Conservation (phyloP, 805 yeast genomes). For the Yueomyces sp. region DNA sequence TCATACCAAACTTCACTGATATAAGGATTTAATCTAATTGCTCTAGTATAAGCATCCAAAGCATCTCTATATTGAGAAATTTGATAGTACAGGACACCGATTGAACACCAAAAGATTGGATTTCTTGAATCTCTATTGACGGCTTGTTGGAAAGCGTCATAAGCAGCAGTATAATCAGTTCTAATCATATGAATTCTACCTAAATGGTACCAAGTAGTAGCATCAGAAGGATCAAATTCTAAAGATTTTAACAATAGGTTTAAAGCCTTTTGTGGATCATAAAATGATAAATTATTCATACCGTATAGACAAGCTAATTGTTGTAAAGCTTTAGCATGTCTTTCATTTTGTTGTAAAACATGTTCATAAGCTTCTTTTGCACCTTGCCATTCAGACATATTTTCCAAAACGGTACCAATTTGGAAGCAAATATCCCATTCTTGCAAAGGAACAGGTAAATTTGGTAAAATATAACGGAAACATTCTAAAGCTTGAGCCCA, state of each 20-base stretch:
- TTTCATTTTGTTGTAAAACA: constrained; percentile 77
- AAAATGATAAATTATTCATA: constrained; percentile 41
- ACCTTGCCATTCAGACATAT: constrained; percentile 77
- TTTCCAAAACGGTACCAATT: constrained; percentile 90
- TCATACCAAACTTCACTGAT: constrained; percentile 98
- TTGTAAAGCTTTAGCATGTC: constrained; percentile 91
- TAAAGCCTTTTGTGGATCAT: constrained; percentile 74
- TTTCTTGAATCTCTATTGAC: constrained; percentile 93
- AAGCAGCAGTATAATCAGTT: constrained; percentile 89
- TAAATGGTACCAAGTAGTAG: constrained; percentile 93
- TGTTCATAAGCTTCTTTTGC: constrained; percentile 94
- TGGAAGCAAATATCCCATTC: constrained; percentile 99
- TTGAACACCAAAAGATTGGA: constrained; percentile 96
- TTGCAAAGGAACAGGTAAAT: constrained; percentile 91
- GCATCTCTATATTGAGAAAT: constrained; percentile 95
- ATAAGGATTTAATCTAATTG: constrained; percentile 90
- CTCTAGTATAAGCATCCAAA: constrained; percentile 92
- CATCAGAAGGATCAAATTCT: constrained; percentile 81
- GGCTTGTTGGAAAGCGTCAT: constrained; percentile 97
- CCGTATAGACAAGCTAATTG: constrained; percentile 93
- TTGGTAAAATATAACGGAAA: constrained; percentile 77
- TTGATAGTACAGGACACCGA: constrained; percentile 92
- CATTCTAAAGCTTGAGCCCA: constrained; percentile 82
- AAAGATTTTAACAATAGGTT: constrained; percentile 73
- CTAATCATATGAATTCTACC: constrained; percentile 97